Percentiles rank a stretch among this genome's conserved stretches.
These are phyloP conservation scores for Malus hybrid DNA, from an alignment of 331 rosid genomes.

Conservation along the genomic window DNA sequence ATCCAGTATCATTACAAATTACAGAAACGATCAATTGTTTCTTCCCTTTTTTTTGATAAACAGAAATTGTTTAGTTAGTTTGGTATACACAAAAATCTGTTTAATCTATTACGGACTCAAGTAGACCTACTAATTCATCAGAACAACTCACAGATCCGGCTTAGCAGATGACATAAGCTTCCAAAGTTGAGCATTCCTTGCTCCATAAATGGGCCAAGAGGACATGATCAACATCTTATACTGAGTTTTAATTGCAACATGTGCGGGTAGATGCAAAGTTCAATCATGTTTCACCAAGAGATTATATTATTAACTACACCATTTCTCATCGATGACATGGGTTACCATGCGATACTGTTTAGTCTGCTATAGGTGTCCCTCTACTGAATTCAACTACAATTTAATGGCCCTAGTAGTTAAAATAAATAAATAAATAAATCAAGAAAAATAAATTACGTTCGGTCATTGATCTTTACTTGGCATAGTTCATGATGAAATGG, in stretches of 20 bases:
- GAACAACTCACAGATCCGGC: background rate
- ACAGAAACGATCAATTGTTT: background rate
- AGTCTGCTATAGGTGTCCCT: background rate
- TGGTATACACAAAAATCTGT: background rate
- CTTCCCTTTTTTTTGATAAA: background rate
- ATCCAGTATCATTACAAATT: background rate
- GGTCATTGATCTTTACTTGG: conserved; percentile 1
- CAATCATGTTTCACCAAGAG: background rate
- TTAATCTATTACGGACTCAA: background rate
- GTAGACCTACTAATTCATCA: background rate
- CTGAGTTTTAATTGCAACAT: background rate
- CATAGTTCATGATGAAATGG: background rate
- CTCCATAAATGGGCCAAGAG: background rate
- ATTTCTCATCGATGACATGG: background rate
- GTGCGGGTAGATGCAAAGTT: background rate
- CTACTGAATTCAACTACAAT: background rate
- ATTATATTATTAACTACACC: background rate
- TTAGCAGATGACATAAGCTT: background rate
- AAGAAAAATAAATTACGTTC: background rate
- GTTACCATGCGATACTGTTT: background rate
- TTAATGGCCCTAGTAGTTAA: background rate
- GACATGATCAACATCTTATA: background rate
- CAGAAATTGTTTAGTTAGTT: no score
- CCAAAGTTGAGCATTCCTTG: background rate
- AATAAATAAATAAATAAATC: background rate